phyloP scores from a whole-genome alignment of 129 eudicot species.

The Flaveria sonorensis region DNA sequence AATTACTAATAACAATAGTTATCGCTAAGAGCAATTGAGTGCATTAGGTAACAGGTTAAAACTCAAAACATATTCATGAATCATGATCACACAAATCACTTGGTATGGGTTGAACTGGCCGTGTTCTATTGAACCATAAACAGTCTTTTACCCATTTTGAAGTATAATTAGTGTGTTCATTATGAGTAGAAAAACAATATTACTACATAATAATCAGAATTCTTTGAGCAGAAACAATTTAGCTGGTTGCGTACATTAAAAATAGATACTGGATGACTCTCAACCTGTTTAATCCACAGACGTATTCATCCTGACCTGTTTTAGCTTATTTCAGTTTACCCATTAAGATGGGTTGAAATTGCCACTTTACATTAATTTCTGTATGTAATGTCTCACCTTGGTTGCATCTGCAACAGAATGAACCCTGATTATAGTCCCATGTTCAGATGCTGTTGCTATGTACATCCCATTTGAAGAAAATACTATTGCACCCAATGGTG shows the following conservation, averaged over 20 bases:
- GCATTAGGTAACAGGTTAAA: background rate
- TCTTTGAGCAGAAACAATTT: background rate
- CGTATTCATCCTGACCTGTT: background rate
- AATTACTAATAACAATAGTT: too few relatives aligned
- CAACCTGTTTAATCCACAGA: background rate
- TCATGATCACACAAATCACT: background rate
- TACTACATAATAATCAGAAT: background rate
- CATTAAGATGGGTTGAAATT: background rate
- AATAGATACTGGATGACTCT: background rate
- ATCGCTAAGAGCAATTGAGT: background rate
- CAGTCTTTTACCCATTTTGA: background rate
- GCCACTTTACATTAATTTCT: background rate
- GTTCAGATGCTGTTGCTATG: constrained; percentile 96
- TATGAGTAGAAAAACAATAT: background rate
- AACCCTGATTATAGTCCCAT: constrained; percentile 93
- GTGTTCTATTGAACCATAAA: background rate
- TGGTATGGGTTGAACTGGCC: background rate
- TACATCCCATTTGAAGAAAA: constrained; percentile 89
- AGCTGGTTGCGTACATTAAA: background rate
- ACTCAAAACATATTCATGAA: background rate
- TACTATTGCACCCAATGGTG: constrained; percentile 73
- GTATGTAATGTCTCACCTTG: constrained; percentile 54
- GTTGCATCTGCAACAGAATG: constrained; percentile 81
- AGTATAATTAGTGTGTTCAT: background rate
- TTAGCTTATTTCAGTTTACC: background rate